Evolutionary conservation across 2,329 filamentous ascomycete genomes (phyloP).

Genomic region (Fusarium transvaalense): DNA sequence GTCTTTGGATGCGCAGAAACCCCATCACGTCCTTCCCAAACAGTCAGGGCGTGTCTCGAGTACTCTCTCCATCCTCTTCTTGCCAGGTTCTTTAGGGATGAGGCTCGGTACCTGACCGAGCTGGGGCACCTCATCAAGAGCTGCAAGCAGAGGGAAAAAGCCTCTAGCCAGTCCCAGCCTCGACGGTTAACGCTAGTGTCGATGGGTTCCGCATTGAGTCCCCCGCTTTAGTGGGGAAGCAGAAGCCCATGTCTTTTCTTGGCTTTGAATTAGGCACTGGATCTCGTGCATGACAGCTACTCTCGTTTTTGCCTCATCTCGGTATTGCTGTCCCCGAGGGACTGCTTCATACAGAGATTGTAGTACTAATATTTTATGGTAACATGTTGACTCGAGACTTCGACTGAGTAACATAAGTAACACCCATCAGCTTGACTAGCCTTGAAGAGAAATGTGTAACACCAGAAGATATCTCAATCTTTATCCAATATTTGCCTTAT

Average conservation of each 20-base stretch:
- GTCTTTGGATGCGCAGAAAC: conserved; percentile 20
- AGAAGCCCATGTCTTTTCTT: conserved; percentile 23
- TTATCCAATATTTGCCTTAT: not conserved
- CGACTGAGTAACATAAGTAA: not conserved
- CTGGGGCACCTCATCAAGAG: conserved; percentile 41
- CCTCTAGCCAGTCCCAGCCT: conserved; percentile 40
- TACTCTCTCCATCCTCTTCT: conserved; percentile 23
- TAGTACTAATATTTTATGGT: conserved; percentile 2
- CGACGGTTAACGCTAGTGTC: conserved; percentile 40
- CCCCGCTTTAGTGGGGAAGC: conserved; percentile 33
- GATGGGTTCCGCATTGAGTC: conserved; percentile 37
- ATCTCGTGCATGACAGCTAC: conserved; percentile 32
- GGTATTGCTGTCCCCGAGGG: conserved; percentile 39
- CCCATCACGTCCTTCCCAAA: conserved; percentile 20
- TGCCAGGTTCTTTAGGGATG: conserved; percentile 34
- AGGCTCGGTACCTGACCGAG: conserved; percentile 48
- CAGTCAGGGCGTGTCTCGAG: conserved; percentile 40
- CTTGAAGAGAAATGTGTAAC: not conserved
- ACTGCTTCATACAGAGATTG: conserved; percentile 10
- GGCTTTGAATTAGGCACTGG: conserved; percentile 23
- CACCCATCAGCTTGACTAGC: not conserved
- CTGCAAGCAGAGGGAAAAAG: conserved; percentile 39
- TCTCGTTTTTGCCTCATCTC: conserved; percentile 38
- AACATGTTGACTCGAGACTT: not conserved
- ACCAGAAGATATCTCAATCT: not conserved